Base-by-base conservation (phyloP, 352 stramenopile genomes). In the Globisporangium viniferum region DNA sequence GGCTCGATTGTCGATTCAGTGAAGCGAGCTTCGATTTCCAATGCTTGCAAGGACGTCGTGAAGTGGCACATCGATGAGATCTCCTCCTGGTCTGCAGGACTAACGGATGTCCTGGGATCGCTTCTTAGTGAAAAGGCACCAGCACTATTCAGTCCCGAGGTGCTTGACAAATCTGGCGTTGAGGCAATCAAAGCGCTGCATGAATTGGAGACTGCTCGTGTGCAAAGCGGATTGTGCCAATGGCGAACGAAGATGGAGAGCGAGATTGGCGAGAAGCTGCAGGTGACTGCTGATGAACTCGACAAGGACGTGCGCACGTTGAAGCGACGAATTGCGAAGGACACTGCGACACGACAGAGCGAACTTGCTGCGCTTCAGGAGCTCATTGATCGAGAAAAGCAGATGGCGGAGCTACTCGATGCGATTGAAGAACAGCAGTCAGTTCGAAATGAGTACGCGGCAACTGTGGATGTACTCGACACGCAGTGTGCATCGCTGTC, bases 371-470 rank as follows among this genome's bases (percentile, higher is more conserved):
- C 79, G n/a, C 83, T 94, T 9, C 73, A 79, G 59, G 83, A 90
- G 65, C 73, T 89, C 41, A 88, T 94, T 49, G 81, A 86, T 46
- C 81, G 82, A 22, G 86, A 94, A 63, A 78, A 84, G 59, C 81
- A 92, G 69, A 86, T 92, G 77, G 70, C 73, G 22, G 67, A 82
- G 55, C 73, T 93, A 14, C 48, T 94, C 54, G 86, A 94, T 69
- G 86, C 80, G 10, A 91, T 92, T 57, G 86, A 94, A 60, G 86
- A 94, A 61, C 86, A 94, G 67, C 84, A 91, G 61, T 69, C 59
- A 6, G 82, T 81, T 6, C 80, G 86, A 6, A 78, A 85, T 8
- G 86, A 94, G 36, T 93, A 88, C 51, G 75, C 75, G 8, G 70
- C 73, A 49, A 77, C 80, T 0, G 85, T 94, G 9, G 73, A 88